Evolutionary conservation across 2,329 filamentous ascomycete genomes (phyloP), one percentile per base, ranked within the genome.

Genomic region (Pseudogymnoascus sp.): DNA sequence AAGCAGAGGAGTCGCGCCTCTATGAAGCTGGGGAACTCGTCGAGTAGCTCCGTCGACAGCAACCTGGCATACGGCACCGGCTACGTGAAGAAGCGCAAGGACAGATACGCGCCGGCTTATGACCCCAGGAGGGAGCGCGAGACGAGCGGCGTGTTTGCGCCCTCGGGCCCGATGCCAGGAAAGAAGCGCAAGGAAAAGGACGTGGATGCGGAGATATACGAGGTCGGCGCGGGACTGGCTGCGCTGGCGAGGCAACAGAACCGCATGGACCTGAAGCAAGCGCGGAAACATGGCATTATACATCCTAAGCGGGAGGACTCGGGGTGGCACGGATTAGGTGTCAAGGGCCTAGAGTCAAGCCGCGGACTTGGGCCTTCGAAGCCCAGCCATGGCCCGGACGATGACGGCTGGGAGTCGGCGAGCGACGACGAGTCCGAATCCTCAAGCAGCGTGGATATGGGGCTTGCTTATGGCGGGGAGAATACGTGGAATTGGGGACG

Each of bases 1-100:
- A 77, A 75, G 64, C 76, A 74, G 64, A 76, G 76, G 37, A 73
- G 70, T 59, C 72, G 71, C 23, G 78, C 82, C 61, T 78, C 86
- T 59, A 76, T 85, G 39, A 79, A 77, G 60, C 79, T 83, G 65
- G 76, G 74, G 59, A 86, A 84, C 66, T 85, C 81, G 1, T 88
- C 84, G 1, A 85, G 82, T 2, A 87, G 84, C 0, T 86, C 84
- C 0, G 76, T 87, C 59, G 83, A 87, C 70, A 82, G 80, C 18
- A 86, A 89, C 68, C 73, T 89, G 62, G 85, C 85, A 8, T 89
- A 88, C 68, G 85, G 85, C 8, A 77, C 74, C 59, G 84, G 83
- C 13, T 85, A 10, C 45, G 38, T 34, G 57, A 59, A 59, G 35
- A 34, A 28, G 38, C 21, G 33, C 3, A 48, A 48, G 18, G 57